A percentile compares a stretch with the other conserved stretches of the same genome.
phyloP scores from a whole-genome alignment of 1,139 yeast species.

The Scheffersomyces segobiensis region DNA sequence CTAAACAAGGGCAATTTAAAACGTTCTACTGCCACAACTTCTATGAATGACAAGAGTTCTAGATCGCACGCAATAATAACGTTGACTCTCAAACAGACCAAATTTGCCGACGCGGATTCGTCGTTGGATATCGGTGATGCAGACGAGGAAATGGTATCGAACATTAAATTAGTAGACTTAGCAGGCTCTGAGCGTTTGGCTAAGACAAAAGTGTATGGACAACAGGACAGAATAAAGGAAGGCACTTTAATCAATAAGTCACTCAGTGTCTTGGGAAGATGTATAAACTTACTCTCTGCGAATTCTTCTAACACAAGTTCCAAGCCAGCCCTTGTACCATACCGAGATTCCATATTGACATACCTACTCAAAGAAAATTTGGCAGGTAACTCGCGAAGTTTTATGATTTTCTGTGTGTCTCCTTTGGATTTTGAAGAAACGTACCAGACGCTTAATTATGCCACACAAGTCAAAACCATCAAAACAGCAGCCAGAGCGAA shows the following conservation, averaged over 20 bases:
- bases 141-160: constrained; percentile 55
- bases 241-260: constrained; percentile 77
- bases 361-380: constrained; percentile 71
- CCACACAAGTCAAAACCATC: constrained; percentile 71
- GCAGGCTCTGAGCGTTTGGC: constrained; percentile 79
- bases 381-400: constrained; percentile 74
- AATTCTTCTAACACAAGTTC: constrained; percentile 13
- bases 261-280: constrained; percentile 72
- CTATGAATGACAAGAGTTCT: constrained; percentile 68
- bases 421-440: constrained; percentile 79
- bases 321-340: constrained; percentile 53
- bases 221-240: constrained; percentile 60
- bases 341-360: constrained; percentile 71
- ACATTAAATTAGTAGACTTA: constrained; percentile 69
- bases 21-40: constrained; percentile 69
- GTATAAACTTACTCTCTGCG: constrained; percentile 61
- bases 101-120: constrained; percentile 22
- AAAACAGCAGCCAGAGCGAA: constrained; percentile 58
- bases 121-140: constrained; percentile 45
- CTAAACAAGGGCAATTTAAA: constrained; percentile 49
- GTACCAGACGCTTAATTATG: constrained; percentile 70
- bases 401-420: constrained; percentile 74
- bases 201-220: constrained; percentile 64
- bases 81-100: constrained; percentile 58
- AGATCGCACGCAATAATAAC: constrained; percentile 81